Base-by-base conservation (phyloP, 495 filamentous ascomycete species). In the Aspergillus steynii region DNA sequence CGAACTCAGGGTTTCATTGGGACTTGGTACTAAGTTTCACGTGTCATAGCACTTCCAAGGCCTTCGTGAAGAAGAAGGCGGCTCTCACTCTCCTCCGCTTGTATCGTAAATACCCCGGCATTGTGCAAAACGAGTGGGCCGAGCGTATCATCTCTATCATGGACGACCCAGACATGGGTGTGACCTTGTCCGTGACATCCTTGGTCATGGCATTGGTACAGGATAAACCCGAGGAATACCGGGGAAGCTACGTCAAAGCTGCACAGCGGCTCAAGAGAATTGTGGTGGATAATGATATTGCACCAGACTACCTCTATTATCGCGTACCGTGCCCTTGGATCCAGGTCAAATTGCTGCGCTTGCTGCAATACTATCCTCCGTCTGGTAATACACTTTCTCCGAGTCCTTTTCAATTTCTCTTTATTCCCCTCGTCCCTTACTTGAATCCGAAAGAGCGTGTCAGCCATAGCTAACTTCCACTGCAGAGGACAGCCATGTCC, bases 21-120 rank as follows among this genome's bases (percentile, higher is more conserved):
- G 56, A 42, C 7, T 29, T 47, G 50, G 26, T 29, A 45, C 53
- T 63, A 15, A 59, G 53, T 34, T 63, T 77, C 50, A 71, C 61
- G 31, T 26, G 9, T 29, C 32, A 5, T 59, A 97, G 93, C 37
- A 94, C 96, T 15, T 97, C 94, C 0, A 98, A 97, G 75, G 83
- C 95, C 1, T 99, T 99, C 58, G 96, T 99, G 31, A 99, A 98
- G 80, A 99, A 99, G 82, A 99, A 99, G 81, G 94, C 96, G 5
- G 96, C 96, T 4, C 81, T 99, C 29, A 99, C 96, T 2, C 80
- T 99, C n/a, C 87, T 99, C 29, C 89, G 96, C 50, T 77, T 99
- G 14, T 99, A 96, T 77, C 89, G 96, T 58, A 99, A 98, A 78
- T 88, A 93, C 66, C 90, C 92, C 0, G 87, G 83, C 56, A 97